phyloP scores from a whole-genome alignment of 495 filamentous ascomycete genomes.

The Cercophora samala region DNA sequence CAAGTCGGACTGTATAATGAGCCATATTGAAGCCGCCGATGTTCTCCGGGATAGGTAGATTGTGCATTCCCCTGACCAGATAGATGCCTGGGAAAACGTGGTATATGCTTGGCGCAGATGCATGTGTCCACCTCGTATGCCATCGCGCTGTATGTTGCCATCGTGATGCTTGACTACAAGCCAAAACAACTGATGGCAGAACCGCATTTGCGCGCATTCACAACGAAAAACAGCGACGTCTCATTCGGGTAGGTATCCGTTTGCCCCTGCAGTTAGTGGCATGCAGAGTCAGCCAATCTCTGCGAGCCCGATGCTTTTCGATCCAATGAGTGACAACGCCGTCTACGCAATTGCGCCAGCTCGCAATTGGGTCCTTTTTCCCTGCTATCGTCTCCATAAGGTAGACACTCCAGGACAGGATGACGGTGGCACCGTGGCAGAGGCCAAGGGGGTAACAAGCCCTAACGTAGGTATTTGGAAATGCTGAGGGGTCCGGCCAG shows the following conservation, averaged over 20 bases:
- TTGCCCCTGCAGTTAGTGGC: background rate
- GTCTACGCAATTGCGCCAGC: slow-evolving; percentile 25
- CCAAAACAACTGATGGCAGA: background rate
- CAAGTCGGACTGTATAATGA: background rate
- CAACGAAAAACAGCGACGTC: background rate
- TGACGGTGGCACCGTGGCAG: slow-evolving; percentile 1
- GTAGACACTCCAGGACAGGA: background rate
- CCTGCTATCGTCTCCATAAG: background rate
- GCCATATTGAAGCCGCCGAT: background rate
- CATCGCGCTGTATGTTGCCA: too few species aligned
- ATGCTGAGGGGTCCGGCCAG: background rate
- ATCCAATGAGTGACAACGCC: slow-evolving; percentile 15
- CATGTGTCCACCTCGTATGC: background rate
- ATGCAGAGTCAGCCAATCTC: slow-evolving; percentile 2
- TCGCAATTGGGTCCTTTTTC: slow-evolving; percentile 19
- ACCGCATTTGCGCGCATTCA: slow-evolving; percentile 11
- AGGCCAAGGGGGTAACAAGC: background rate
- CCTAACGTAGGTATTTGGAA: background rate
- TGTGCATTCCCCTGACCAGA: too few species aligned
- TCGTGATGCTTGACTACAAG: too few species aligned
- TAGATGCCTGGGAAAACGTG: background rate
- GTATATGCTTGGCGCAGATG: too few species aligned
- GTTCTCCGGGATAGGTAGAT: background rate
- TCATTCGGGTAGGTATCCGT: slow-evolving; percentile 3
- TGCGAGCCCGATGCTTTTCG: background rate